Conservation (phyloP, 192 early-diverging fungal genomes). For the Rhizophagus clarus region DNA sequence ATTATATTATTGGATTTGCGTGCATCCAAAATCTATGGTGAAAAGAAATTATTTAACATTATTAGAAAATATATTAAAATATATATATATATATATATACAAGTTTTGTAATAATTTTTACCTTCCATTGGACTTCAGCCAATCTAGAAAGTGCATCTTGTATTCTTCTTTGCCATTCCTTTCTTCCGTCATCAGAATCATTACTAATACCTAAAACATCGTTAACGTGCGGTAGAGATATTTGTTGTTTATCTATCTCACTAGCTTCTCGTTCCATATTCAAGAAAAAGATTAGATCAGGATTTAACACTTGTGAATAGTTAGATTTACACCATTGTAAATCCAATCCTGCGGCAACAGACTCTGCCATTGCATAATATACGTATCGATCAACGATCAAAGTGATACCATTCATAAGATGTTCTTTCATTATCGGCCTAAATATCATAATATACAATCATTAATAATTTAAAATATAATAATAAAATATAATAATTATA, state of each 20-base stretch:
- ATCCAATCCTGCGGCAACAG: conserved; percentile 17
- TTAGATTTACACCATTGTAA: conserved; percentile 28
- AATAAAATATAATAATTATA: not conserved
- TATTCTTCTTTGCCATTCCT: conserved; percentile 26
- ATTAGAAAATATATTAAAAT: not conserved
- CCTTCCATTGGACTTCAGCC: conserved; percentile 29
- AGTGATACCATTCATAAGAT: conserved; percentile 19
- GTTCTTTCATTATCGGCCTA: conserved; percentile 28
- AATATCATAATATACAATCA: not conserved
- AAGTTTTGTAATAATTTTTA: not conserved
- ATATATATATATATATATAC: too few species aligned
- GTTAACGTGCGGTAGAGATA: not conserved
- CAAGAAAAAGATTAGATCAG: conserved; percentile 29
- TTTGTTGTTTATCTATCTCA: not conserved
- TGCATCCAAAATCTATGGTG: conserved; percentile 25
- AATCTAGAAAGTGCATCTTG: conserved; percentile 24
- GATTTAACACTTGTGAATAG: conserved; percentile 16
- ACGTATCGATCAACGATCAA: conserved; percentile 30
- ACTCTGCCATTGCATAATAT: conserved; percentile 25
- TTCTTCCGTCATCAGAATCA: not conserved
- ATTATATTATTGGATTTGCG: conserved; percentile 22
- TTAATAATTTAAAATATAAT: not conserved
- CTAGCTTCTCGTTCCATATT: not conserved
- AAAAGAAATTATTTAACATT: not conserved
- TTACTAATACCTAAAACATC: not conserved